Conservation (phyloP, 257 asterid genomes). For the Primulina tabacum region DNA sequence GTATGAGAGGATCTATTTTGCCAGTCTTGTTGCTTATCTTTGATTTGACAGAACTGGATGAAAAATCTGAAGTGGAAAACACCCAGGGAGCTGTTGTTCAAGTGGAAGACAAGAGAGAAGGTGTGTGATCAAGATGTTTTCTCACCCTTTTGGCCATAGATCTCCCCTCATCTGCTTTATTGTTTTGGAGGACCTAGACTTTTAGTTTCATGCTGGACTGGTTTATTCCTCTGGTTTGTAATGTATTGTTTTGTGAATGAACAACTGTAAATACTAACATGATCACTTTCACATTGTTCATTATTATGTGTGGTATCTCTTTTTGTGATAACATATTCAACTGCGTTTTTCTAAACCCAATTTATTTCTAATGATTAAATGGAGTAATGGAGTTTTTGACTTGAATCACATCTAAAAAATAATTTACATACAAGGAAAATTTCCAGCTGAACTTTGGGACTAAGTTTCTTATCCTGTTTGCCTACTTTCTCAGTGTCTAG, state of each 20-base stretch:
- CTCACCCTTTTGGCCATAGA: constrained; percentile 20
- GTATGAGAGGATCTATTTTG: neutral
- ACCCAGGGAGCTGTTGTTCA: constrained; percentile 32
- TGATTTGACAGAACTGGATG: constrained; percentile 36
- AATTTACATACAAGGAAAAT: too few species aligned
- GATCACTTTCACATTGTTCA: neutral
- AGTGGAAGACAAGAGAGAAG: constrained; percentile 36
- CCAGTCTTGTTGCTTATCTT: constrained; percentile 20
- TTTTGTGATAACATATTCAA: neutral
- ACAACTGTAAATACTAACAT: constrained; percentile 2
- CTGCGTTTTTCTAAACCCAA: too few species aligned
- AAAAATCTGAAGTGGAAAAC: constrained; percentile 41
- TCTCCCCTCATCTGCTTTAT: constrained; percentile 20
- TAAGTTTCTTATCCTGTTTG: constrained; percentile 16
- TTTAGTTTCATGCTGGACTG: constrained; percentile 13
- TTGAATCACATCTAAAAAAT: neutral
- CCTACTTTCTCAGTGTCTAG: constrained; percentile 40
- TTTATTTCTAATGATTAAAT: too few species aligned
- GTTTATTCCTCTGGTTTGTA: neutral
- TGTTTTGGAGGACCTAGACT: constrained; percentile 17
- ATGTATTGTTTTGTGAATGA: constrained; percentile 4
- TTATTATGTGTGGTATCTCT: constrained; percentile 10
- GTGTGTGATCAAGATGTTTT: constrained; percentile 27
- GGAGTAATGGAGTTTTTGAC: too few species aligned
- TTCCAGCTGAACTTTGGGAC: constrained; percentile 9